Evolutionary conservation across 495 filamentous ascomycete genomes (phyloP), one percentile per base, ranked within the genome.

Genomic region (Penicillium cataractarum): DNA sequence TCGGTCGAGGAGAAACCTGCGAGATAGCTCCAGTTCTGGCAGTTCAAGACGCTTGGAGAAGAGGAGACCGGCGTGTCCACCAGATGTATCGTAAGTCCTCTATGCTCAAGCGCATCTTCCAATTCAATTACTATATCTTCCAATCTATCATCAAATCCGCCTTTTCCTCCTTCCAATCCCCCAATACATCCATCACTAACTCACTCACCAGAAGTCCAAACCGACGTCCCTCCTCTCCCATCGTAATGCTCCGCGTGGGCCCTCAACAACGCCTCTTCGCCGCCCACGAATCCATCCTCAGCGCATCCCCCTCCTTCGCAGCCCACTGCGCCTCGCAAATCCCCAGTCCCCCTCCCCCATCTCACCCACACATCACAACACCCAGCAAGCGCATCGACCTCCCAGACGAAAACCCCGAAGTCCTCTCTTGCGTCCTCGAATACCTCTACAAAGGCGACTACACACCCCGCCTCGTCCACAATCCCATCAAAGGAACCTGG

Each of bases 391-490:
- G 87, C 62, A 87, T 96, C 66, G 79, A 88, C 55, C 87, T 97
- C 27, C 90, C 93, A 5, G 86, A 92, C 58, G 93, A 97, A 75
- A 85, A 92, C 67, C 90, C 93, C 17, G 92, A 96, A 71, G 87
- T 95, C 68, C 91, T 97, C 82, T 95, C 92, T 29, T 92, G 89
- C 21, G 82, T 97, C 19, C 86, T 97, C 53, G 93, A 97, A 72
- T 97, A 90, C 69, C 87, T 97, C 61, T 97, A 97, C 84, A 93
- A 93, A 82, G 92, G 90, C 65, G 93, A 97, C 73, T 97, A 97
- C 76, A 93, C 89, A 60, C 93, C 91, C 0, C 85, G 88, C 19
- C 76, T 94, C 22, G 65, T 88, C 24, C 89, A 90, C 76, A 89
- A 90, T 76, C 86, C 88, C 72, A 84, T 82, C 33, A 78, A 79